Evolutionary conservation across 2,329 filamentous ascomycete species (phyloP).

Genomic region (Raffaelea ambrosiae): DNA sequence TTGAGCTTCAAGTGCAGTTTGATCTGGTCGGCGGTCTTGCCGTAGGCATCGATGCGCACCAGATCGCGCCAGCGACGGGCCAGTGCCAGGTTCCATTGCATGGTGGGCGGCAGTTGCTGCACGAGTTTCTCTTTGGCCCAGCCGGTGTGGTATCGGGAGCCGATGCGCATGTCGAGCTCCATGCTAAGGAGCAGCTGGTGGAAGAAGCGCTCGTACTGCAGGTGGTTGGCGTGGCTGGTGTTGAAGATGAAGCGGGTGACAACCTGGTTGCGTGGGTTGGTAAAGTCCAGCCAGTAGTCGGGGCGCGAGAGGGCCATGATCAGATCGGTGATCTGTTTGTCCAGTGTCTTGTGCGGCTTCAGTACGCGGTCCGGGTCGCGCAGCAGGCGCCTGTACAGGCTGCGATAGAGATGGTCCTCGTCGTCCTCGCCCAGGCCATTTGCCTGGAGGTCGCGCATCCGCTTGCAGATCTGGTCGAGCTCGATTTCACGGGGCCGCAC

Average conservation of each 20-base stretch:
- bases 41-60: slow-evolving; percentile 56
- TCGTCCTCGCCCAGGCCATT: slow-evolving; percentile 46
- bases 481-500: slow-evolving; percentile 52
- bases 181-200: slow-evolving; percentile 68
- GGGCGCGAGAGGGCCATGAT: slow-evolving; percentile 60
- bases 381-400: slow-evolving; percentile 60
- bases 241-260: slow-evolving; percentile 66
- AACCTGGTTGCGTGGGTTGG: slow-evolving; percentile 60
- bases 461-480: slow-evolving; percentile 47
- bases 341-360: slow-evolving; percentile 54
- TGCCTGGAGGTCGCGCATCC: slow-evolving; percentile 49
- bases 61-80: slow-evolving; percentile 65
- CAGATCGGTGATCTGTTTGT: slow-evolving; percentile 65
- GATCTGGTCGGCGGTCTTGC: slow-evolving; percentile 45
- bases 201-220: slow-evolving; percentile 59
- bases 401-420: slow-evolving; percentile 50
- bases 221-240: slow-evolving; percentile 43
- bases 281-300: slow-evolving; percentile 64
- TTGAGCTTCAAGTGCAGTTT: slow-evolving; percentile 57
- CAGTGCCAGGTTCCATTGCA: slow-evolving; percentile 66
- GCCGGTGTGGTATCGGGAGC: slow-evolving; percentile 51
- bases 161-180: slow-evolving; percentile 63
- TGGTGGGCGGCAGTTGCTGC: slow-evolving; percentile 56
- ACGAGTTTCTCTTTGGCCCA: slow-evolving; percentile 57
- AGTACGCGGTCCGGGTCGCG: slow-evolving; percentile 56